Evolutionary conservation across 768 basidiomycete genomes (phyloP).

Genomic region (Boletus fagicola): DNA sequence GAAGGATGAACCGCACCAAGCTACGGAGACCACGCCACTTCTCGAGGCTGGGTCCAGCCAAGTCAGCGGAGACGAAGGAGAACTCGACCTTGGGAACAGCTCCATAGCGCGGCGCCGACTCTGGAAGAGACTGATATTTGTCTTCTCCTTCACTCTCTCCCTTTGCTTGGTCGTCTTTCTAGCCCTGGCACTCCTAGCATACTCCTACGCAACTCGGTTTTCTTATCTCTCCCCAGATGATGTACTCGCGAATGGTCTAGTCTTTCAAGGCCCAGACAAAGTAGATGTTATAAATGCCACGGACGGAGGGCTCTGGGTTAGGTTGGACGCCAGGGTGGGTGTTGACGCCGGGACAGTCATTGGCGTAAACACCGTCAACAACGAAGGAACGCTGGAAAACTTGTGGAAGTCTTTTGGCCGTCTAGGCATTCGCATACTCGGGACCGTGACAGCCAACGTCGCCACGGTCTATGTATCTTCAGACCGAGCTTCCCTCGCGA

Average conservation of each 20-base stretch:
- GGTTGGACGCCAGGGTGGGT: constrained; percentile 56
- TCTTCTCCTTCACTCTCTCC: constrained; percentile 59
- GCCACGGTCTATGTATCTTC: constrained; percentile 51
- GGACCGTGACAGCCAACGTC: constrained; percentile 54
- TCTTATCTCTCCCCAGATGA: constrained; percentile 55
- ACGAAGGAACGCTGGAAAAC: constrained; percentile 43
- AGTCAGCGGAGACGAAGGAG: constrained; percentile 21
- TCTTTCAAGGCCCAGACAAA: constrained; percentile 57
- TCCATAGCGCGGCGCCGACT: constrained; percentile 28
- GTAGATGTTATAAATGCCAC: constrained; percentile 65
- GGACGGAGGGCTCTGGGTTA: constrained; percentile 58
- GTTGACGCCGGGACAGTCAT: constrained; percentile 65
- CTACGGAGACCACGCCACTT: constrained; percentile 32
- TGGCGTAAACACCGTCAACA: constrained; percentile 47
- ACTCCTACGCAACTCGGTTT: constrained; percentile 61
- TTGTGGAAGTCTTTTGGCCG: constrained; percentile 68
- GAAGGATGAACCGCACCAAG: constrained; percentile 22
- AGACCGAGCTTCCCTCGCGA: constrained; percentile 41
- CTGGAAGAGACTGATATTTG: constrained; percentile 35
- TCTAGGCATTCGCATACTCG: constrained; percentile 59
- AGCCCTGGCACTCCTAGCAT: constrained; percentile 52
- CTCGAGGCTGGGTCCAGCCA: constrained; percentile 26
- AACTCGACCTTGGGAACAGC: constrained; percentile 21
- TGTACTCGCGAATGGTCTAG: constrained; percentile 52
- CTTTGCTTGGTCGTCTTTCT: constrained; percentile 47